These are phyloP conservation scores for Mytilinidion resinicola DNA, from an alignment of 495 filamentous ascomycete species.

Conservation along the genomic window DNA sequence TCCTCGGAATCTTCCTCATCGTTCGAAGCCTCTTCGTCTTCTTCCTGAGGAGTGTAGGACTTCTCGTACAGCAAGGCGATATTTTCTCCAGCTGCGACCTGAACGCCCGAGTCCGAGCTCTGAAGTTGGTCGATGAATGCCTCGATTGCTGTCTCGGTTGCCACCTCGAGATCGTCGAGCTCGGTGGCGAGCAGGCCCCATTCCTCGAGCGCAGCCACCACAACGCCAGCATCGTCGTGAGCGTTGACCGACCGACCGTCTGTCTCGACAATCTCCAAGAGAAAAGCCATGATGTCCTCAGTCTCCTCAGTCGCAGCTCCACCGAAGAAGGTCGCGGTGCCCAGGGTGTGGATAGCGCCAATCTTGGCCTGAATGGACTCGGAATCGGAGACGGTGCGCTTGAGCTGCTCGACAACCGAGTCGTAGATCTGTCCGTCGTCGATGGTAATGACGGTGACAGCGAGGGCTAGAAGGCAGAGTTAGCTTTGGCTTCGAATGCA, in stretches of 20 bases:
- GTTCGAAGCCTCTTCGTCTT: conserved; percentile 47
- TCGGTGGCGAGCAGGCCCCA: conserved; percentile 86
- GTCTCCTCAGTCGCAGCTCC: conserved; percentile 66
- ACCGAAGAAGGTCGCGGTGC: conserved; percentile 67
- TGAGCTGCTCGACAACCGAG: conserved; percentile 55
- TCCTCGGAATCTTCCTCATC: conserved; percentile 46
- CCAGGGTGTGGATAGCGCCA: conserved; percentile 68
- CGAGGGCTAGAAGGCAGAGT: conserved; percentile 48
- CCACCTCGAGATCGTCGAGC: conserved; percentile 69
- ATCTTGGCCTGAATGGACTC: conserved; percentile 59
- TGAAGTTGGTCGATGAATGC: conserved; percentile 86
- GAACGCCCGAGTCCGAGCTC: conserved; percentile 66
- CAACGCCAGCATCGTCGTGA: conserved; percentile 65
- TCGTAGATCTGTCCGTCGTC: conserved; percentile 67
- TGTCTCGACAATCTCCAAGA: conserved; percentile 79
- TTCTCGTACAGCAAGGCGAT: conserved; percentile 89
- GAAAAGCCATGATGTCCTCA: conserved; percentile 70
- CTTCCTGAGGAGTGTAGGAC: conserved; percentile 58
- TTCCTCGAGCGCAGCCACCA: conserved; percentile 74
- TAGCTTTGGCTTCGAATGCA: not conserved
- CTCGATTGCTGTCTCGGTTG: conserved; percentile 70
- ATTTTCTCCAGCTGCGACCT: conserved; percentile 81
- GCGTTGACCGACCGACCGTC: conserved; percentile 74
- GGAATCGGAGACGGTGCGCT: conserved; percentile 64
- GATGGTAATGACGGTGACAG: conserved; percentile 66